phyloP scores from a whole-genome alignment of 495 filamentous ascomycete genomes.

The Neurospora sp. region DNA sequence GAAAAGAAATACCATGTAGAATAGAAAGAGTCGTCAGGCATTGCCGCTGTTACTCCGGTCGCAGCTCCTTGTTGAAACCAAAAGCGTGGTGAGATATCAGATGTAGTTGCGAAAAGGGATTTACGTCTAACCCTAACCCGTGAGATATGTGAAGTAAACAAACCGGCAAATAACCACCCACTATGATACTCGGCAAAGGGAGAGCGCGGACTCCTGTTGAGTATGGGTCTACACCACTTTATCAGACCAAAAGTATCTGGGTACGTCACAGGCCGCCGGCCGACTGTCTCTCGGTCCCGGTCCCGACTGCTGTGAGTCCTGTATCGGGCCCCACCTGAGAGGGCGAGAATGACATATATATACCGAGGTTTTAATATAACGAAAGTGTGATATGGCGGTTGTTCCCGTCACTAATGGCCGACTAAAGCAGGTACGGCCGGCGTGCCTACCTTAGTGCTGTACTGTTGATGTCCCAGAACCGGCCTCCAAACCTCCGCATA shows the following conservation, averaged over 20 bases:
- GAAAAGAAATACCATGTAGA: not conserved
- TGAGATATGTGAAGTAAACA: not conserved
- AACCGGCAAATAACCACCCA: not conserved
- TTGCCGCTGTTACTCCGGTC: not conserved
- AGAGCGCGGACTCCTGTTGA: not conserved
- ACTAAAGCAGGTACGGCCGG: not conserved
- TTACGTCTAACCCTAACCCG: not conserved
- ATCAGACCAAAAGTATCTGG: not conserved
- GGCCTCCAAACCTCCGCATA: not conserved
- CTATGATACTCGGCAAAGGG: too few species aligned
- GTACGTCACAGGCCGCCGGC: not conserved
- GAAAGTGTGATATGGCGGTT: not conserved
- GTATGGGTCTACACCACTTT: not conserved
- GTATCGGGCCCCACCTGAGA: not conserved
- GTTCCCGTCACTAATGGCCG: not conserved
- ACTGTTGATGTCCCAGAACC: not conserved
- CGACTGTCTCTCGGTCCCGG: not conserved
- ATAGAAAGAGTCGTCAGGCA: not conserved
- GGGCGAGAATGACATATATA: not conserved
- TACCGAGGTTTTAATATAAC: not conserved
- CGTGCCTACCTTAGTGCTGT: not conserved
- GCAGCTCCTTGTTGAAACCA: not conserved
- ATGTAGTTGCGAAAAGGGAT: not conserved
- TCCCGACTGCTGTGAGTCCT: not conserved
- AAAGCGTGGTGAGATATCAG: not conserved